These are phyloP conservation scores for Ascochyta pisi DNA, from an alignment of 2,329 filamentous ascomycete species.

Conservation along the genomic window DNA sequence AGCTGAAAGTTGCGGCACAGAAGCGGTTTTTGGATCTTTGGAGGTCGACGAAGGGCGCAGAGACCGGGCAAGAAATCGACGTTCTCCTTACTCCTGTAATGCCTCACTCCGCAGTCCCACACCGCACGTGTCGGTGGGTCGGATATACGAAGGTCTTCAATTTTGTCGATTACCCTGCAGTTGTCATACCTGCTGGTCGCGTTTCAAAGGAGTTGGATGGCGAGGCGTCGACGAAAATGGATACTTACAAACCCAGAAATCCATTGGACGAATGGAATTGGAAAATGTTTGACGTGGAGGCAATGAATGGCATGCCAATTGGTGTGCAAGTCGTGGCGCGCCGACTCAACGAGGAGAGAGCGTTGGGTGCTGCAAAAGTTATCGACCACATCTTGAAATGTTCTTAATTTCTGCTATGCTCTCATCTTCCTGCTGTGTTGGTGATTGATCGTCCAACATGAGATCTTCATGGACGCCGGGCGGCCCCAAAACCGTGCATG, in stretches of 20 bases:
- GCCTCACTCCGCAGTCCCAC: constrained; percentile 65
- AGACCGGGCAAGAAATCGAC: constrained; percentile 59
- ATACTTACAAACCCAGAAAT: constrained; percentile 56
- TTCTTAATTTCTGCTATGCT: too few relatives aligned
- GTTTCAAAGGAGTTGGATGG: constrained; percentile 53
- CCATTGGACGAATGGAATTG: constrained; percentile 61
- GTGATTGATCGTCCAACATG: not conserved
- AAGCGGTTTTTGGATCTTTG: constrained; percentile 67
- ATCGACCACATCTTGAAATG: constrained; percentile 28
- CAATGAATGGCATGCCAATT: constrained; percentile 48
- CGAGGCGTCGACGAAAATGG: constrained; percentile 37
- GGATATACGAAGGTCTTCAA: constrained; percentile 71
- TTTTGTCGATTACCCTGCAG: constrained; percentile 66
- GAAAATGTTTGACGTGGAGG: constrained; percentile 44
- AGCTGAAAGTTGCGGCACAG: constrained; percentile 60
- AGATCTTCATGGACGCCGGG: not conserved
- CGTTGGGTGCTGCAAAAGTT: constrained; percentile 44
- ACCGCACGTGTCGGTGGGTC: constrained; percentile 55
- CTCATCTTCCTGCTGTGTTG: not conserved
- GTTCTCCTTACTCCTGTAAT: constrained; percentile 65
- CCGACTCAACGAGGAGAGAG: constrained; percentile 49
- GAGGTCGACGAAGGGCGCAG: constrained; percentile 54
- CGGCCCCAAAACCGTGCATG: not conserved
- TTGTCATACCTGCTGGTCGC: constrained; percentile 62
- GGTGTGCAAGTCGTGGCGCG: constrained; percentile 48